Conservation (phyloP, 768 basidiomycete species). For the Leccinum boreale region DNA sequence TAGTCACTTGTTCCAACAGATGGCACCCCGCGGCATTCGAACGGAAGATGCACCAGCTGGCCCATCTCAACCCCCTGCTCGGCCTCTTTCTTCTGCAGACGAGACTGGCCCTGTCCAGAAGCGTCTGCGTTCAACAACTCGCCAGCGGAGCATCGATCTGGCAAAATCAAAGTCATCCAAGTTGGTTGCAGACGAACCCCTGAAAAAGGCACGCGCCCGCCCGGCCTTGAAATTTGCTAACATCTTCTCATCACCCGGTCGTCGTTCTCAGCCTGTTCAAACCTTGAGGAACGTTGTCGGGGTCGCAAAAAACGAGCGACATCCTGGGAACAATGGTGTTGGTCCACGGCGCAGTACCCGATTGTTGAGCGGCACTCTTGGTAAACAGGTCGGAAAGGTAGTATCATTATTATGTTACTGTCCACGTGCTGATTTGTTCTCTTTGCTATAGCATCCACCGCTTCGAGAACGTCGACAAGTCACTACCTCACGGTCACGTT, state of each 20-base stretch:
- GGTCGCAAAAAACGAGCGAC: conserved; percentile 50
- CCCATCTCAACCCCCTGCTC: conserved; percentile 47
- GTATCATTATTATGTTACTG: conserved; percentile 7
- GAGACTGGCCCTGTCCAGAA: conserved; percentile 78
- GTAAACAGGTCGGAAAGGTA: conserved; percentile 61
- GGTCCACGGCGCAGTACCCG: conserved; percentile 73
- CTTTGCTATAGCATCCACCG: conserved; percentile 29
- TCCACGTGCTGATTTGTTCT: conserved; percentile 16
- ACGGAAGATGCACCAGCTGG: conserved; percentile 40
- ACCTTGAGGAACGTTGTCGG: conserved; percentile 56
- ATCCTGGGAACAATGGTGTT: conserved; percentile 39
- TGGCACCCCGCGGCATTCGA: conserved; percentile 39
- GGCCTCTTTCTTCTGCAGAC: conserved; percentile 80
- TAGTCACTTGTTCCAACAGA: conserved; percentile 51
- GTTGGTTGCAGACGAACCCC: conserved; percentile 61
- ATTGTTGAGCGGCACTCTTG: conserved; percentile 54
- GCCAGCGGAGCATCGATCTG: conserved; percentile 47
- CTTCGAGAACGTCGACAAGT: conserved; percentile 57
- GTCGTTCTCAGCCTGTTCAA: conserved; percentile 71
- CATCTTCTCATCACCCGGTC: conserved; percentile 83
- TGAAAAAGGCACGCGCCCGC: conserved; percentile 91
- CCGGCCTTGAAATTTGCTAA: conserved; percentile 85
- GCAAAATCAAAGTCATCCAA: conserved; percentile 60
- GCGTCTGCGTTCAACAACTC: conserved; percentile 63
- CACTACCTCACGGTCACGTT: conserved; percentile 53